Conservation (phyloP, 73 alveolate genomes). For the Urostyla sp. region DNA sequence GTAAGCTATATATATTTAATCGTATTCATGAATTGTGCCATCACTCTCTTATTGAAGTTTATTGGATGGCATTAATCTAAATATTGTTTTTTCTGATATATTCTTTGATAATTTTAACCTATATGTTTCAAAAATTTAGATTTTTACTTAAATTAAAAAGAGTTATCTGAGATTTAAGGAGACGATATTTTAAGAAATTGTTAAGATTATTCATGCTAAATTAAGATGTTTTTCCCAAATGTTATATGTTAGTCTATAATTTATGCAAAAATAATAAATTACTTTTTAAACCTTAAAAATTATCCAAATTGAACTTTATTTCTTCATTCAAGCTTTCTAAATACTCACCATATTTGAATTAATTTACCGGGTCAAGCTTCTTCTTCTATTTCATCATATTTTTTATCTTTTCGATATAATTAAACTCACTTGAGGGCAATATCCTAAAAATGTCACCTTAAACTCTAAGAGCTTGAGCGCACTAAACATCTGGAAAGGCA, state of each 20-base stretch:
- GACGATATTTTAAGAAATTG: slow-evolving; percentile 28
- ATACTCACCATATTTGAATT: slow-evolving; percentile 38
- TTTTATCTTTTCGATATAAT: slow-evolving; percentile 2
- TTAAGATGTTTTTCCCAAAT: slow-evolving; percentile 24
- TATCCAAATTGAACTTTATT: slow-evolving; percentile 29
- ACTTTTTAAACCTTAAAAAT: slow-evolving; percentile 20
- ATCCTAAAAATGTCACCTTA: slow-evolving; percentile 36
- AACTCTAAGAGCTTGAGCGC: slow-evolving; percentile 18
- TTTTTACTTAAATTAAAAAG: slow-evolving; percentile 2
- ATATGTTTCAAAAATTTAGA: neutral
- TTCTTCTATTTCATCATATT: slow-evolving; percentile 16
- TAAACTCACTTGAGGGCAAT: slow-evolving; percentile 15
- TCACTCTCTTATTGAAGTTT: slow-evolving; percentile 37
- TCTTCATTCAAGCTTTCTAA: slow-evolving; percentile 37
- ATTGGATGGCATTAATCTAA: slow-evolving; percentile 18
- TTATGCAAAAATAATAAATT: neutral
- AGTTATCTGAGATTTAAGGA: slow-evolving; percentile 31
- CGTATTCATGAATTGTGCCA: neutral
- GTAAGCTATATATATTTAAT: slow-evolving; percentile 4
- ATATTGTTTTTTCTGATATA: slow-evolving; percentile 38
- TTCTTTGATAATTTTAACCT: slow-evolving; percentile 9
- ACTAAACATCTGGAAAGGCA: neutral
- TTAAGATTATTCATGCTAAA: slow-evolving; percentile 32
- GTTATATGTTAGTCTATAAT: slow-evolving; percentile 10
- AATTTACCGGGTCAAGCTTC: slow-evolving; percentile 33